These are phyloP conservation scores for Cinnamomum micranthum DNA, from an alignment of 164 flowering plant genomes.

Conservation along the genomic window DNA sequence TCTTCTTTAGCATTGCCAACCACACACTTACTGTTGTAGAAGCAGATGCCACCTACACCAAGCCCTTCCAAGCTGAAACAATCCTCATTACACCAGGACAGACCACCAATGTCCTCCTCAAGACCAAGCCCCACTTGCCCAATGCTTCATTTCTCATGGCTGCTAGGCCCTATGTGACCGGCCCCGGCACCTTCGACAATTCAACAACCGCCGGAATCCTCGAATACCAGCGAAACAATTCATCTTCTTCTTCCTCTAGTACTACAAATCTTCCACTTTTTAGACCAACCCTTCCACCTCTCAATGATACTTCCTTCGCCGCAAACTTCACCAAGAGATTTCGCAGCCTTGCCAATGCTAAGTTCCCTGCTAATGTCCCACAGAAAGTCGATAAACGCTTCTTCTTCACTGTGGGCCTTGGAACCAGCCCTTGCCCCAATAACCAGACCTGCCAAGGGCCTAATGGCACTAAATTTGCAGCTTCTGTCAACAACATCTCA, in stretches of 20 bases:
- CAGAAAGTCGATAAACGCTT: constrained; percentile 36
- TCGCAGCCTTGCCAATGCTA: constrained; percentile 43
- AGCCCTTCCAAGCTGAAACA: constrained; percentile 51
- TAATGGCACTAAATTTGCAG: constrained; percentile 44
- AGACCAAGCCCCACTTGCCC: constrained; percentile 39
- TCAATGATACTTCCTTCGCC: constrained; percentile 50
- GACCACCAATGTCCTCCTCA: constrained; percentile 68
- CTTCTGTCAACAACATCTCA: constrained; percentile 55
- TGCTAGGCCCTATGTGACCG: constrained; percentile 59
- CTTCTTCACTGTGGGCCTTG: constrained; percentile 69
- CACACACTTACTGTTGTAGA: constrained; percentile 65
- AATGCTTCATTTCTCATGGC: constrained; percentile 54
- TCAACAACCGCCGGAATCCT: constrained; percentile 55
- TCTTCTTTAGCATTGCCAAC: constrained; percentile 75
- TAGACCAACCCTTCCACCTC: constrained; percentile 42
- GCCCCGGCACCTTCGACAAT: constrained; percentile 57
- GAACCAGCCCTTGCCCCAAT: constrained; percentile 36
- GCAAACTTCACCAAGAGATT: constrained; percentile 33
- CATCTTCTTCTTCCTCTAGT: constrained; percentile 1
- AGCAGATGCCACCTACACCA: constrained; percentile 60
- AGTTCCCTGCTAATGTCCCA: constrained; percentile 61
- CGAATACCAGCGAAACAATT: constrained; percentile 27
- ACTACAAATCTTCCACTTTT: constrained; percentile 28
- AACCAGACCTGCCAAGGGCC: constrained; percentile 70
- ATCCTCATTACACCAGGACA: constrained; percentile 74